Evolutionary conservation across 2,329 filamentous ascomycete genomes (phyloP).

Genomic region (Venturia nashicola): DNA sequence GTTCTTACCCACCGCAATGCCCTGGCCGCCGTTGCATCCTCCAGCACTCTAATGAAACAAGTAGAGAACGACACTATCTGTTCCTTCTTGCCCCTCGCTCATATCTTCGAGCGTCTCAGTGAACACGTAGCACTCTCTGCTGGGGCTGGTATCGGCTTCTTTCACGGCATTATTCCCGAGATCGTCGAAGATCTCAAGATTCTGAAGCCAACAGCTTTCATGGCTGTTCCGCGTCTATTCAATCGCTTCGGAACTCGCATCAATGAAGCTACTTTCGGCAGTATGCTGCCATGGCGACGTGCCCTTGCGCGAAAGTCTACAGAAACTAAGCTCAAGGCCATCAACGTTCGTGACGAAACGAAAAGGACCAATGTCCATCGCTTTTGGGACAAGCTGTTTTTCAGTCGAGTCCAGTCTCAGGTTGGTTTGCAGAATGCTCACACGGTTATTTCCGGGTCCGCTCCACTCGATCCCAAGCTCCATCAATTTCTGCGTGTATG

Average conservation of each 20-base stretch:
- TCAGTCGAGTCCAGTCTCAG: constrained; percentile 71
- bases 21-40: constrained; percentile 28
- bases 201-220: constrained; percentile 68
- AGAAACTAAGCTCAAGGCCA: constrained; percentile 63
- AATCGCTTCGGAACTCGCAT: constrained; percentile 82
- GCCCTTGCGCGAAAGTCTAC: constrained; percentile 70
- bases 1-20: constrained; percentile 25
- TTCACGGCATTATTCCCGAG: constrained; percentile 79
- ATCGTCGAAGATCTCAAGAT: constrained; percentile 86
- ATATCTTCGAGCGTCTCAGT: constrained; percentile 79
- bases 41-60: constrained; percentile 28
- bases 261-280: constrained; percentile 64
- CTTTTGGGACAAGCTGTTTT: constrained; percentile 79
- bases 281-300: constrained; percentile 61
- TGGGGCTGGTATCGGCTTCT: constrained; percentile 74
- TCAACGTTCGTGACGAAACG: constrained; percentile 55
- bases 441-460: constrained; percentile 75
- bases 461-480: constrained; percentile 77
- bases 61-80: constrained; percentile 52
- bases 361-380: constrained; percentile 69
- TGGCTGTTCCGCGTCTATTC: constrained; percentile 81
- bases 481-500: constrained; percentile 81
- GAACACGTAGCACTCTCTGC: constrained; percentile 65
- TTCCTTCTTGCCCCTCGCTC: constrained; percentile 86
- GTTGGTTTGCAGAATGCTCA: constrained; percentile 65